Percentiles rank a stretch among this genome's conserved stretches.
These are phyloP conservation scores for Penicillium macrosclerotiorum DNA, from an alignment of 495 filamentous ascomycete species.

Conservation along the genomic window DNA sequence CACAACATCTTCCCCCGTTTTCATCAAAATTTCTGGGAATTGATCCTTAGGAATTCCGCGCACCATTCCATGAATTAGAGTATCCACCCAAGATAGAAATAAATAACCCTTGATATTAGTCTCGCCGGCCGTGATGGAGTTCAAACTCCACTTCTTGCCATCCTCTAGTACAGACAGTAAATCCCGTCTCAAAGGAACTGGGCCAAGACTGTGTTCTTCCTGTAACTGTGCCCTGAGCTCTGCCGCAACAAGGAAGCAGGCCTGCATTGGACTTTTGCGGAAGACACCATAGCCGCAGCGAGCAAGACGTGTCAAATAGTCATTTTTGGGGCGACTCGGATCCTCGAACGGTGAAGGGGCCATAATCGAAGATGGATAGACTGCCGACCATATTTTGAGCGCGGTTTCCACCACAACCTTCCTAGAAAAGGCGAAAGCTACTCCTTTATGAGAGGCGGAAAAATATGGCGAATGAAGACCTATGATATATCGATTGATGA, in stretches of 20 bases:
- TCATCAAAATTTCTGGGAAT: constrained; percentile 25
- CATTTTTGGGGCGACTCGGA: neutral
- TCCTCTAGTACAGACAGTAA: constrained; percentile 47
- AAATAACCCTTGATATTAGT: constrained; percentile 59
- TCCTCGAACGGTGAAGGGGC: constrained; percentile 5
- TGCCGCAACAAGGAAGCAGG: constrained; percentile 38
- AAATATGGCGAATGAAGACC: constrained; percentile 52
- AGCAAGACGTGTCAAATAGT: constrained; percentile 27
- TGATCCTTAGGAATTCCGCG: constrained; percentile 32
- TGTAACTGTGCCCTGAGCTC: constrained; percentile 51
- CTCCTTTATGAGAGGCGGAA: constrained; percentile 29
- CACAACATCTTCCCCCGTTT: constrained; percentile 37
- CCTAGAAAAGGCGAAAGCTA: constrained; percentile 49
- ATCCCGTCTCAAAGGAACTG: constrained; percentile 43
- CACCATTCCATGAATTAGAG: constrained; percentile 45
- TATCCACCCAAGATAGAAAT: constrained; percentile 35
- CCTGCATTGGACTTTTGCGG: constrained; percentile 40
- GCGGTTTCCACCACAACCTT: constrained; percentile 46
- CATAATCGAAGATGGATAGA: constrained; percentile 33
- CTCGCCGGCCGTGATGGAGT: constrained; percentile 47
- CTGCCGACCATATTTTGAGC: constrained; percentile 47
- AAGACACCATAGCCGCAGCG: constrained; percentile 48
- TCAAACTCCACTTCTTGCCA: constrained; percentile 40
- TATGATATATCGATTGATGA: constrained; percentile 45
- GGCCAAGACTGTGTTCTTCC: constrained; percentile 49